phyloP scores from a whole-genome alignment of 345 rosid genomes.

The Melaleuca quinquenervia region DNA sequence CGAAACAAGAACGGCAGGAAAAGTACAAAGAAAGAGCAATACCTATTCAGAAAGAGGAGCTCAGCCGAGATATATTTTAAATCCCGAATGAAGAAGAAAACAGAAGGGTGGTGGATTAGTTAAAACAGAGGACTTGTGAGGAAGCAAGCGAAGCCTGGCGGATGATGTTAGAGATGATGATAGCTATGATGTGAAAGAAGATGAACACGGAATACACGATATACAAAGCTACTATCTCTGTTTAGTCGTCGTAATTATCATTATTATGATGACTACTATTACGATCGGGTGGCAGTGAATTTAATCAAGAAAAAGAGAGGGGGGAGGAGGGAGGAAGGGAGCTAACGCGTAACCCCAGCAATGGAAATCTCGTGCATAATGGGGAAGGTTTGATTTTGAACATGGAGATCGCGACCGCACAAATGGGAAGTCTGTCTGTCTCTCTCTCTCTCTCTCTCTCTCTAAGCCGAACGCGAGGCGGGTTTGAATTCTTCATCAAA shows the following conservation, averaged over 20 bases:
- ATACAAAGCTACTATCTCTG: background rate
- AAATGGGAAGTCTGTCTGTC: background rate
- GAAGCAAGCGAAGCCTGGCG: background rate
- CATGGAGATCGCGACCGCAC: background rate
- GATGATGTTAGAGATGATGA: background rate
- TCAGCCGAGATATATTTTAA: background rate
- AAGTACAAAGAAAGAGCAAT: background rate
- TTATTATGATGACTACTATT: background rate
- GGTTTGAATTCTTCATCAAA: background rate
- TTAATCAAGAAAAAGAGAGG: background rate
- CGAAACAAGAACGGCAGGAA: background rate
- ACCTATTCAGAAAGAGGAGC: background rate
- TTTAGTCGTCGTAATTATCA: background rate
- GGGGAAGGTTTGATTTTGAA: background rate
- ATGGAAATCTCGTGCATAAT: background rate
- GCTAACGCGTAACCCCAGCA: background rate
- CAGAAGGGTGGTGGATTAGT: background rate
- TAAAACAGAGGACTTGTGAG: background rate
- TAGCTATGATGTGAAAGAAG: background rate
- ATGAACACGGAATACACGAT: background rate
- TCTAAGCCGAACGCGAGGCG: background rate
- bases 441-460: background rate
- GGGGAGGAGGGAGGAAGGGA: background rate
- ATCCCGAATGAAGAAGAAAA: background rate
- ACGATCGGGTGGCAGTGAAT: background rate